These are phyloP conservation scores for Paulownia fortunei DNA, from an alignment of 257 asterid genomes.

Conservation along the genomic window DNA sequence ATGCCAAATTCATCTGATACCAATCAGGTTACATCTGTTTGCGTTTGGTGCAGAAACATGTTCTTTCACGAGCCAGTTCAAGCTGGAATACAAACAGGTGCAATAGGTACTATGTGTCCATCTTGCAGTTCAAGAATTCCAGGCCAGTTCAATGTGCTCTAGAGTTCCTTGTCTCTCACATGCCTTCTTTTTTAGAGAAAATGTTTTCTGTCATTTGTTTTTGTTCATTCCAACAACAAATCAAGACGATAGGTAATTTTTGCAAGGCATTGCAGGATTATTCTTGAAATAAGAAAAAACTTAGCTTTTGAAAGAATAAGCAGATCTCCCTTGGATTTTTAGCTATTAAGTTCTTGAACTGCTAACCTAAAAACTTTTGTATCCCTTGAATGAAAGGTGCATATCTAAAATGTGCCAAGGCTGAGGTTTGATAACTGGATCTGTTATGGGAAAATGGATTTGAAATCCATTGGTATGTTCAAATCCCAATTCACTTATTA, in stretches of 20 bases:
- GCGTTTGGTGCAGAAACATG: constrained; percentile 76
- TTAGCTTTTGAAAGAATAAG: constrained; percentile 12
- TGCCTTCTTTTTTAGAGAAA: background rate
- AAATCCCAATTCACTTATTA: too few relatives aligned
- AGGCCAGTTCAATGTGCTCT: constrained; percentile 43
- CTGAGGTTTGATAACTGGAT: too few relatives aligned
- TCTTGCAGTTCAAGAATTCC: constrained; percentile 58
- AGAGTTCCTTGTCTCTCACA: background rate
- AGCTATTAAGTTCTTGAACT: background rate
- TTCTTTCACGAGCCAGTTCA: constrained; percentile 59
- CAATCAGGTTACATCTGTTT: constrained; percentile 47
- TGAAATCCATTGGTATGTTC: too few relatives aligned
- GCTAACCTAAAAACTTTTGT: constrained; percentile 17
- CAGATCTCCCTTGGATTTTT: background rate
- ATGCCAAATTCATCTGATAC: constrained; percentile 45
- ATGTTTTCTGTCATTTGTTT: background rate
- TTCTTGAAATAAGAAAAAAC: constrained; percentile 19
- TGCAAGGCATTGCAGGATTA: constrained; percentile 19
- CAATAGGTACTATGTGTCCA: constrained; percentile 70
- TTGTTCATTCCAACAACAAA: background rate
- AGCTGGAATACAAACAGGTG: constrained; percentile 55
- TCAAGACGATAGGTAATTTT: constrained; percentile 4
- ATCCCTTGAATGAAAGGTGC: background rate
- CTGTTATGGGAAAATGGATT: too few relatives aligned
- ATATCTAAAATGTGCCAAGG: too few relatives aligned